Evolutionary conservation across 495 filamentous ascomycete species (phyloP).

Genomic region (Penicillium simplicissimum): DNA sequence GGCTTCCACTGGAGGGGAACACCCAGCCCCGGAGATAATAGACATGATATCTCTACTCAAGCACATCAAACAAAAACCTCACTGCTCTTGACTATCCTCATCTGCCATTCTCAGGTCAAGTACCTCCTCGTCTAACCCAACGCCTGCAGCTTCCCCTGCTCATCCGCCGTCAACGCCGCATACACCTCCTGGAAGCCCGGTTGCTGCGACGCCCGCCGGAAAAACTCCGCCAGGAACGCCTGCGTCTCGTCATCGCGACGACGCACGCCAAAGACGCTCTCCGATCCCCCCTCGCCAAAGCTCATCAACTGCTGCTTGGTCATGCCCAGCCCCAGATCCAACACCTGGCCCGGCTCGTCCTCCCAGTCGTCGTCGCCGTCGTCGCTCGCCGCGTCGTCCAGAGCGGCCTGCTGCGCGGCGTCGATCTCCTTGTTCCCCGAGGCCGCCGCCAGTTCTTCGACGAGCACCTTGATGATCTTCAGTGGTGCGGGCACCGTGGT

Average conservation of each 20-base stretch:
- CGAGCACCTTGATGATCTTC: constrained; percentile 94
- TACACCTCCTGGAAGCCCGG: constrained; percentile 76
- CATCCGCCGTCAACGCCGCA: constrained; percentile 64
- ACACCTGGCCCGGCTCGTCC: constrained; percentile 66
- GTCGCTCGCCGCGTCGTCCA: constrained; percentile 59
- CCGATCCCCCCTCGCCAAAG: constrained; percentile 59
- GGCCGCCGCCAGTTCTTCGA: constrained; percentile 74
- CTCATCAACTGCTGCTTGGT: constrained; percentile 79
- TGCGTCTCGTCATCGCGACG: constrained; percentile 92
- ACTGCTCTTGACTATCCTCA: neutral
- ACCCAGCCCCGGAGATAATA: neutral
- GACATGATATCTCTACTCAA: neutral
- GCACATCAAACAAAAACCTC: neutral
- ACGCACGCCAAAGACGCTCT: constrained; percentile 55
- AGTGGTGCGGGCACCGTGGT: constrained; percentile 84
- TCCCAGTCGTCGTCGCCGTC: constrained; percentile 83
- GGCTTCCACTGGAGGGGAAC: neutral
- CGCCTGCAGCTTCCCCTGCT: constrained; percentile 68
- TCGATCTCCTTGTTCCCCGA: constrained; percentile 60
- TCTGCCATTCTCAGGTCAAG: neutral
- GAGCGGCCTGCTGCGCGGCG: constrained; percentile 53
- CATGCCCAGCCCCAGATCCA: constrained; percentile 69
- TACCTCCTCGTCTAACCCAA: constrained; percentile 22
- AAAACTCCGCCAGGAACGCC: constrained; percentile 78
- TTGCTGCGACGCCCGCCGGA: constrained; percentile 69